Conservation (phyloP, 129 eudicot species). For the Centaurea solstitialis region DNA sequence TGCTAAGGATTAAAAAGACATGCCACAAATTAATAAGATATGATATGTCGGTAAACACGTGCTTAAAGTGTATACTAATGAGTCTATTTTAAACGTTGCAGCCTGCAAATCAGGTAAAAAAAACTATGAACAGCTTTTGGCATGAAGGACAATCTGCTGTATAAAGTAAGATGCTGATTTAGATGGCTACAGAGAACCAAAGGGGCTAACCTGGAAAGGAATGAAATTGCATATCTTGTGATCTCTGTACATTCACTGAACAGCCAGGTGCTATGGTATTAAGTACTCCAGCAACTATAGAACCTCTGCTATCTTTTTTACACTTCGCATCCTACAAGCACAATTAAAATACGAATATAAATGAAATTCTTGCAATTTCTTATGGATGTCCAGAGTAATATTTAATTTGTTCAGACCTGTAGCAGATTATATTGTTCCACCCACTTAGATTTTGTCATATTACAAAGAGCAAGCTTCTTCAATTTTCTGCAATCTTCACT, state of each 20-base stretch:
- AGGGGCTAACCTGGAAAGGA: conserved; percentile 41
- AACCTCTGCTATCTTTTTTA: conserved; percentile 19
- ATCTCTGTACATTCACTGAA: conserved; percentile 32
- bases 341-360: background rate
- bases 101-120: background rate
- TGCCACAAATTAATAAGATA: background rate
- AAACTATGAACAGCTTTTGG: too few relatives aligned
- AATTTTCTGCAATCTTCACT: conserved; percentile 47
- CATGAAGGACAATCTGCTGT: too few relatives aligned
- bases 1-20: background rate
- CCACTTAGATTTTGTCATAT: conserved; percentile 60
- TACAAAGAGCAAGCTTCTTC: conserved; percentile 51
- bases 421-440: conserved; percentile 57
- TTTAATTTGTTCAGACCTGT: conserved; percentile 42
- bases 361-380: background rate
- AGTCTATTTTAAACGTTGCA: background rate
- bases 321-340: conserved; percentile 7
- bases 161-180: background rate
- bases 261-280: conserved; percentile 31
- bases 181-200: background rate
- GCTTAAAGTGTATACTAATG: background rate
- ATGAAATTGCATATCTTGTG: conserved; percentile 40
- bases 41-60: background rate
- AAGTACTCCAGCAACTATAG: conserved; percentile 31
- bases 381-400: background rate